Evolutionary conservation across 2,329 filamentous ascomycete genomes (phyloP).

Genomic region (Albophoma yamanashiensis): DNA sequence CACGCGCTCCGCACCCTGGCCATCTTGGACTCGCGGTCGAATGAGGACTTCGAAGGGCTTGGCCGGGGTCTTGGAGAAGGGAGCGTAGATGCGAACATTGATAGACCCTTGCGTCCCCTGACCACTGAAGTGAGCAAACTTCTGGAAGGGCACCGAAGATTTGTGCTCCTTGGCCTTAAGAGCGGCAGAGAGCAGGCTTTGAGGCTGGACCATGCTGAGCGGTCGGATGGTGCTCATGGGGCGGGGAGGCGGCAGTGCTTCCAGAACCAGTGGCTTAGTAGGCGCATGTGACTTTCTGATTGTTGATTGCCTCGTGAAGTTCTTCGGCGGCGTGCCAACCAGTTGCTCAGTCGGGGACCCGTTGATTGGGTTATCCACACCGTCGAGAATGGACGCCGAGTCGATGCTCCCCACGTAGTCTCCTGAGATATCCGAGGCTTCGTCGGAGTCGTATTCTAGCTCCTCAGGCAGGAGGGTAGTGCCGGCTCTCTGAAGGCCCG

Average conservation of each 20-base stretch:
- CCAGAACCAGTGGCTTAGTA: slow-evolving; percentile 44
- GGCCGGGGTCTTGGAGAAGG: slow-evolving; percentile 54
- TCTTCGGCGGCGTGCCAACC: slow-evolving; percentile 52
- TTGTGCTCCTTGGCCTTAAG: slow-evolving; percentile 62
- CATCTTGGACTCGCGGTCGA: slow-evolving; percentile 56
- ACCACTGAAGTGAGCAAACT: slow-evolving; percentile 65
- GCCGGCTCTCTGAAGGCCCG: slow-evolving; percentile 30
- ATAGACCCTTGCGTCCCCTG: slow-evolving; percentile 70
- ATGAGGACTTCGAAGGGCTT: slow-evolving; percentile 64
- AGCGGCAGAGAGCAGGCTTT: slow-evolving; percentile 60
- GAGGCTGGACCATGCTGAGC: slow-evolving; percentile 56
- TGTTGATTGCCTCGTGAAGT: slow-evolving; percentile 51
- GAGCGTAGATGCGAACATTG: slow-evolving; percentile 65
- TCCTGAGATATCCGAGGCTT: slow-evolving; percentile 51
- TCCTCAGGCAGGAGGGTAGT: slow-evolving; percentile 46
- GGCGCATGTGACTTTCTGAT: slow-evolving; percentile 50
- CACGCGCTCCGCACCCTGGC: slow-evolving; percentile 46
- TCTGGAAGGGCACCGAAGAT: slow-evolving; percentile 61
- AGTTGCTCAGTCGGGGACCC: slow-evolving; percentile 45
- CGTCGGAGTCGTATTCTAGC: slow-evolving; percentile 50
- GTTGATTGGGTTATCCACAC: slow-evolving; percentile 47
- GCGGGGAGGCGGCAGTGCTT: slow-evolving; percentile 60
- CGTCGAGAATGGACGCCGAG: slow-evolving; percentile 60
- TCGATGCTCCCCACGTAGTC: slow-evolving; percentile 59
- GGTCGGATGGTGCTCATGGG: slow-evolving; percentile 54